Base-by-base conservation (phyloP, 1,139 yeast genomes). In the Kurtzmaniella natalensis region DNA sequence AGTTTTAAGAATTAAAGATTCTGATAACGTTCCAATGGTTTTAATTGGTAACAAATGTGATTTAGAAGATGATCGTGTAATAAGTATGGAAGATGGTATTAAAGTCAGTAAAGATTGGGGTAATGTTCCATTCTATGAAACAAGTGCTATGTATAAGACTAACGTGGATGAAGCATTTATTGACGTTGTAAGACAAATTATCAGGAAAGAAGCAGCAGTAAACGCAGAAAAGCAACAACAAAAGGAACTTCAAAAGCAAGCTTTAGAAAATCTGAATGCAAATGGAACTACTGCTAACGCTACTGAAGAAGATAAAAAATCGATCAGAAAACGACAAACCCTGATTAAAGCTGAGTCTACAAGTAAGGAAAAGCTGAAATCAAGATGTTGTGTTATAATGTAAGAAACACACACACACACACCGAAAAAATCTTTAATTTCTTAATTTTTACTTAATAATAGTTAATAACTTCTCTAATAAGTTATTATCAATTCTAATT, bases 131-230 rank as follows among this genome's bases (percentile, higher is more conserved):
- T 92, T 89, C 56, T 86, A 86, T 58, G 97, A 92, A 63, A 86
- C 96, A 5, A 82, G 94, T 44, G 97, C 98, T 26, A 83, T 88
- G 73, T 77, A 84, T 47, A 84, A 86, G 55, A 80, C 88, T 38
- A 89, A 92, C 53, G 94, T 89, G 31, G 94, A 84, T 49, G 92
- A 83, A 48, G 95, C 95, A 2, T 92, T 92, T 53, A 70, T 85
- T 43, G 94, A 85, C 47, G 81, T 92, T 32, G 96, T 92, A 6
- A 73, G 96, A 57, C 94, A 84, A 48, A 87, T 89, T 41, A 82
- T 82, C 70, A 71, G 88, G 50, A 81, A 79, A 46, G 94, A 83
- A 53, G 77, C 78, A 8, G 70, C 67, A 24, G 57, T 60, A 20
- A 61, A 61, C 36, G 72, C 71, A 20, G 74, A 67, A 44, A 68